Base-by-base conservation (phyloP, 306 rosid species). In the Cicer pinnatifidum region DNA sequence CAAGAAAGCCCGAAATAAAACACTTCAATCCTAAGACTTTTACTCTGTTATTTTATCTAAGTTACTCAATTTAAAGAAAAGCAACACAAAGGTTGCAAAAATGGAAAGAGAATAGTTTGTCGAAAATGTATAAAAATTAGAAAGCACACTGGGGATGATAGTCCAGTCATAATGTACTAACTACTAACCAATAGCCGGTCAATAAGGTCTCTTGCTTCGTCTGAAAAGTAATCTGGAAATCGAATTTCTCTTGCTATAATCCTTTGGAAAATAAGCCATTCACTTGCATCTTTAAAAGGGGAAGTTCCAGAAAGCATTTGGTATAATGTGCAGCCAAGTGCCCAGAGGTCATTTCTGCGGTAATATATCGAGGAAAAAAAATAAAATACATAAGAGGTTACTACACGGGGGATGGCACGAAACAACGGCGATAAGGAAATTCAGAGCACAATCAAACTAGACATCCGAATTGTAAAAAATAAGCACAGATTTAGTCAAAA, bases 271-370 rank as follows among this genome's bases (percentile, higher is more conserved):
- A 95, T 95, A 83, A 95, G 99, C 99, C 99, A 95, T 74, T 95
- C 99, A 38, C 97, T 95, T 72, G 99, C 93, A 81, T 95, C 99
- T 84, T 88, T 95, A 84, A 95, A 95, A 23, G 99, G 99, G 78
- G 97, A 91, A 66, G 99, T 95, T 88, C 99, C 97, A 44, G 99
- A 91, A 80, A 95, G 97, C 99, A 95, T 91, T 86, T 95, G 99
- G 82, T 95, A 95, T 86, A 95, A 83, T 82, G 99, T 92, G 89
- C 99, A 95, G 62, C 99, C 99, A 54, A 95, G 99, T 37, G 99
- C 99, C 97, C 99, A 95, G 78, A 95, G 96, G 84, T 95, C 99
- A 89, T 92, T 95, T 77, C 99, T 95, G 99, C 78, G 48, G 84
- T 47, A 67, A 81, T 19, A 71, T 58, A 72, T 83, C 69, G 20